Base-by-base conservation (phyloP, 2,329 filamentous ascomycete genomes). In the Curvularia sp. region DNA sequence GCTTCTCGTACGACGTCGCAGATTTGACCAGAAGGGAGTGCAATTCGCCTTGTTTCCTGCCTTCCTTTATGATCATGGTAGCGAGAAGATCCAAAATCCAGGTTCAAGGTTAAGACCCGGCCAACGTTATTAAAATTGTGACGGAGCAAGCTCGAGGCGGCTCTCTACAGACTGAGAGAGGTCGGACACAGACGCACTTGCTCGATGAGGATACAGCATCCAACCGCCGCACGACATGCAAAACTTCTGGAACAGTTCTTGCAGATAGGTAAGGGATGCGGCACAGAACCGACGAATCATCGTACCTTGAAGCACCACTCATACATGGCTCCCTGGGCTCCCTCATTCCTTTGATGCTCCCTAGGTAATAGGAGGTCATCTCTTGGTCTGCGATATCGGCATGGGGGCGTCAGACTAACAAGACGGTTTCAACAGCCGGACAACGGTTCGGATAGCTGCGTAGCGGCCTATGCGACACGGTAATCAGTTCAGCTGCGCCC, bases 21-120 rank as follows among this genome's bases (percentile, higher is more conserved):
- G 46, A 57, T 61, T 53, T 43, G 39, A 53, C 36, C 45, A 34
- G 57, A 59, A 27, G 45, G 47, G 46, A 48, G 52, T 32, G 19
- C 54, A 49, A 53, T 51, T 36, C 38, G 46, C 45, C 63, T 55
- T 39, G 57, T 54, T 38, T 62, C 57, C 60, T 19, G n/a, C 39
- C 48, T 55, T 55, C 55, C 57, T 59, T 60, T 59, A 55, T 56
- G 39, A 56, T 45, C n/a, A 54, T 25, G 57, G 60, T 65, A 60
- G 64, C 62, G 61, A 66, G 49, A 51, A 25, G 58, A 66, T 69
- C 72, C 74, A 58, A 53, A 56, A 61, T 63, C 73, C 72, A 64
- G 74, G 73, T 73, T 66, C 60, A 55, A 68, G 73, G 68, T 69
- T 67, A 60, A 67, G 59, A 36, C 34, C 53, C 65, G 59, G 65